Evolutionary conservation across 2,329 filamentous ascomycete species (phyloP), one percentile per base, ranked within the genome.

Genomic region (Exserohilum turcica): DNA sequence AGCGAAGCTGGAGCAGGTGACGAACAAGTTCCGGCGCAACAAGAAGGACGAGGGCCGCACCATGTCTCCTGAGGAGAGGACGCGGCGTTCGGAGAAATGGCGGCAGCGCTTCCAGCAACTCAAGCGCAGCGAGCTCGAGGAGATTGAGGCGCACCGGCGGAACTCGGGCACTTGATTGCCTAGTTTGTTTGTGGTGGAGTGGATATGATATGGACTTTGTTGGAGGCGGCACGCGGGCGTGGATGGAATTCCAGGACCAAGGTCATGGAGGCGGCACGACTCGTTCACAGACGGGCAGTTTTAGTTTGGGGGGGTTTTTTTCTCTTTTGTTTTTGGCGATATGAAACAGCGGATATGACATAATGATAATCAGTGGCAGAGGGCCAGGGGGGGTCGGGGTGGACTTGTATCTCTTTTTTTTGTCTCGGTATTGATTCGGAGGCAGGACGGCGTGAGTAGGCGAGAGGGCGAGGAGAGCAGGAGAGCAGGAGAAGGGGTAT

Each of bases 1-100:
- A 59, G 76, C 71, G 43, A 78, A 76, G 66, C 76, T 80, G 42
- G 78, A 79, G 64, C 72, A 76, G 36, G 74, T 80, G 29, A 78
- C 77, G 27, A 78, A 76, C 67, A 79, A 76, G 57, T 76, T 78
- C 50, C 56, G 63, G 33, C 76, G 75, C 28, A 71, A 67, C 44
- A 73, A 68, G 63, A 69, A 71, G 49, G 66, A 73, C n/a, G 71
- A 75, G n/a, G 54, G 65, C 29, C 65, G 68, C 12, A 65, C 55
- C 48, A 68, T 74, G 65, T 73, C 70, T n/a, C 66, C 67, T 2
- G 73, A 73, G 13, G 71, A 76, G 6, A 75, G 73, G 64, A 61
- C 57, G 40, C 63, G 59, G 43, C 73, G 71, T 36, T 64, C 68
- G 2, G 61, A 73, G 53, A 70, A 72, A 50, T 76, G 74, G 74